Base-by-base conservation (phyloP, 1,284 basidiomycete species). In the Marasmius fiardii region DNA sequence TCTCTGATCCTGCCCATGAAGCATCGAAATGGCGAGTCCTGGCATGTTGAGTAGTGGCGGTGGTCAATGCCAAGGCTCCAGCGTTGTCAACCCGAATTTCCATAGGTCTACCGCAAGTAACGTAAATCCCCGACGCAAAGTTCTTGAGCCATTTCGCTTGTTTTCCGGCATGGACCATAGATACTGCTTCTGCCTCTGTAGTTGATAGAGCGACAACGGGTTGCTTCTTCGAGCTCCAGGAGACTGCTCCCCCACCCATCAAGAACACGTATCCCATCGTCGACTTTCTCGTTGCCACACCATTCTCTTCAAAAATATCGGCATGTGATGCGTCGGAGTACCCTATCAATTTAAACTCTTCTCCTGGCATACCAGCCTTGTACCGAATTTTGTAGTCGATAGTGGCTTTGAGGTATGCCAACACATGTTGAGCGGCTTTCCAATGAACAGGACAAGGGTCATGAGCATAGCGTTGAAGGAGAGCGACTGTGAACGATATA, bases 121-220 rank as follows among this genome's bases (percentile, higher is more conserved):
- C n/a, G 41, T 3, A 55, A 37, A 24, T 39, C 54, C 1, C 43
- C 18, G 4, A 56, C 74, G 67, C n/a, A n/a, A 57, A 75, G 74
- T 56, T 77, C 69, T 0, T 70, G 69, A 58, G 75, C 74, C 0
- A 66, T 62, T 0, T 68, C 68, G 1, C 69, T 74, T 12, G 63
- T 43, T 7, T 74, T 65, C 8, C 73, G 61, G 4, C 63, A 61
- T 1, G 31, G 45, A 56, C 74, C 69, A 4, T 57, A 52, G 51
- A 64, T 72, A 4, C 28, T 31, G 28, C 10, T 31, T 31, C 28
- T 10, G 28, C 28, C 28, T 31, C 28, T 4, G 28, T 31, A 4
- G 28, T 31, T 31, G 28, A 31, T 10, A 10, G 4, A 4, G 28
- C 28, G 10, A 31, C 10, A 4, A 4, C 10, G 5, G 5, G 4